Percentiles rank a stretch among this genome's conserved stretches.
phyloP scores from a whole-genome alignment of 225 moss, liverwort and hornwort species.

The Ulota crispa region DNA sequence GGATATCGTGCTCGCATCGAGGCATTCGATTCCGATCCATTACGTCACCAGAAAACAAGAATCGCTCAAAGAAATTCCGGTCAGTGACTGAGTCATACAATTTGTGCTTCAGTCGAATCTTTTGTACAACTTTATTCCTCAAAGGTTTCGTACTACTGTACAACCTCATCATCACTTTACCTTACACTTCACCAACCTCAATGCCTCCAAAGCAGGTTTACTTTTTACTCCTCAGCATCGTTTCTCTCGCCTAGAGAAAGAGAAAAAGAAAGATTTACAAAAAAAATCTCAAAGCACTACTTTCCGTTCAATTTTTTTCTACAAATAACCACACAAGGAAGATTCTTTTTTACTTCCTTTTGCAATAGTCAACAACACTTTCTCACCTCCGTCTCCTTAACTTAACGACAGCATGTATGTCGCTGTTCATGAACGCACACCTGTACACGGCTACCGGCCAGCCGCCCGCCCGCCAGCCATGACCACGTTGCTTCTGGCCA shows the following conservation, averaged over 20 bases:
- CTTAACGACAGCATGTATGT: neutral
- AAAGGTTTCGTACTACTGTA: neutral
- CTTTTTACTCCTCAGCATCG: neutral
- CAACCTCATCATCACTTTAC: neutral
- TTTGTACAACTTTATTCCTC: neutral
- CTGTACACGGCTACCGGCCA: neutral
- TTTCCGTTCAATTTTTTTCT: neutral
- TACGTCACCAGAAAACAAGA: neutral
- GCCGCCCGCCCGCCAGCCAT: constrained; percentile 2
- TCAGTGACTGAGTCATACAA: constrained; percentile 3
- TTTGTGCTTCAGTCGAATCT: neutral
- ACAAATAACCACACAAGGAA: too few relatives aligned
- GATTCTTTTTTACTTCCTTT: neutral
- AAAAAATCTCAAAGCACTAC: neutral
- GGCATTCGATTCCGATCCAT: constrained; percentile 1
- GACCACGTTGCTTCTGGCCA: neutral
- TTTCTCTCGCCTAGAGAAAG: accelerated
- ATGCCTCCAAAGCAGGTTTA: neutral
- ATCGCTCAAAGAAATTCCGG: neutral
- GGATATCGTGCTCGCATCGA: neutral
- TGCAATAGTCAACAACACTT: neutral
- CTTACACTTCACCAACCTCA: neutral
- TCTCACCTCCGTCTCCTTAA: neutral
- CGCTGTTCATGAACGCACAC: neutral
- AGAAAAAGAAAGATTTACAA: too few relatives aligned